Evolutionary conservation across 2,329 filamentous ascomycete genomes (phyloP), one percentile per base, ranked within the genome.

Genomic region (Neodidymelliopsis sp.): DNA sequence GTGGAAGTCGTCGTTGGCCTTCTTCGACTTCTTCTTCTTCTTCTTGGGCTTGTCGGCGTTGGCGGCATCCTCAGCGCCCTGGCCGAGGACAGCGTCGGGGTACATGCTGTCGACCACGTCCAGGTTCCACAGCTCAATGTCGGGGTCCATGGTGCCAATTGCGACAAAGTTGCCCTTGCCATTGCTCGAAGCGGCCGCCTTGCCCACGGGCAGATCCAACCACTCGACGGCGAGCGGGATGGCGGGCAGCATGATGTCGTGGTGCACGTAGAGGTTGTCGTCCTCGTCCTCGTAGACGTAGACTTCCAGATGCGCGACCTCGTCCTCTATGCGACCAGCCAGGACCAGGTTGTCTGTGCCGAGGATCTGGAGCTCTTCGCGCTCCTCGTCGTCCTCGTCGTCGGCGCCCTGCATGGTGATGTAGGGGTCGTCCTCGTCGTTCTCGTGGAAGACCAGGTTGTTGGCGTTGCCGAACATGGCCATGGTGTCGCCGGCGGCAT

Each of bases 61-160:
- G 34, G 79, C 80, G 27, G 79, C 62, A 13, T 79, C 74, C 30
- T 79, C 76, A 13, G 67, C 63, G 24, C 76, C 77, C 45, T 93
- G 89, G 8, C 94, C 94, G 4, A 99, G 84, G 56, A 99, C 95
- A 8, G 93, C 92, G 70, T 96, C 96, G 16, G 94, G 94, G 69
- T 97, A 99, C 89, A 99, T 96, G 84, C 89, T 90, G 77, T 99
- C 94, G 41, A 99, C 86, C 6, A 91, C 88, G 71, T 99, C 94
- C 42, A 99, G 80, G 70, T 99, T 92, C 94, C 94, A 99, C 43
- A 99, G 86, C 78, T 99, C 94, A 62, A 99, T 99, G 67, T 99
- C 94, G 2, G 94, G 93, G 69, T 97, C 93, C 85, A 97, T 96
- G 4, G 94, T 97, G 48, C 92, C 94, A 27, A 99, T 85, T 4